Evolutionary conservation across 345 rosid species (phyloP), one percentile per base, ranked within the genome.

Genomic region (Salix caprea): DNA sequence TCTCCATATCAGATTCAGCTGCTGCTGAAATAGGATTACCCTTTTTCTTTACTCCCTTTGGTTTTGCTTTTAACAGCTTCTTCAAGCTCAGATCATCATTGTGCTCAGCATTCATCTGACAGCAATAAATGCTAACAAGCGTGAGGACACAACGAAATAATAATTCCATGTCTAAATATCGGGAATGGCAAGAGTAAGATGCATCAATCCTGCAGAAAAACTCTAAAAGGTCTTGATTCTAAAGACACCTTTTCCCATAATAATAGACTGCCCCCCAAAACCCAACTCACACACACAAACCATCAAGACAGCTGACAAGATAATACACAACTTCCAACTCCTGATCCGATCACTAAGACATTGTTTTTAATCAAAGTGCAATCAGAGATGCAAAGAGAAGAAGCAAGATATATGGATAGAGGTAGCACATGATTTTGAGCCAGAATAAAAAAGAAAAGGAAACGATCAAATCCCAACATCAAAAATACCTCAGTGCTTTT

Each of bases 1-100:
- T 85, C 85, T 91, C 97, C 91, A 96, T 78, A 73, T 87, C 88
- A 52, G 78, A 81, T 83, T 89, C 98, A 0, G 86, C 83, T 58
- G 54, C 86, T 1, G 46, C 23, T 1, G 77, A 78, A 23, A 48
- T 32, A 34, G 73, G 79, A 68, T 84, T 77, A 26, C 58, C 77
- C 82, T 61, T 76, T 70, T 70, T 87, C 79, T 76, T 79, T 40
- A 72, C 79, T 83, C 74, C 64, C 76, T 84, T 83, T 68, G 82
- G 16, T 73, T 84, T 87, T 44, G 74, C 80, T 75, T 82, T 82
- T 50, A 87, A 70, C 67, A 88, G 88, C 82, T 82, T 86, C 85
- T 83, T 92, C 84, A 87, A 85, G 82, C 89, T 87, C 76, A 87
- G 67, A 76, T 90, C 93, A 68, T 89, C 93, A 52, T 88, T 80